These are phyloP conservation scores for Phytophthora litchii DNA, from an alignment of 352 stramenopile species.

Conservation along the genomic window DNA sequence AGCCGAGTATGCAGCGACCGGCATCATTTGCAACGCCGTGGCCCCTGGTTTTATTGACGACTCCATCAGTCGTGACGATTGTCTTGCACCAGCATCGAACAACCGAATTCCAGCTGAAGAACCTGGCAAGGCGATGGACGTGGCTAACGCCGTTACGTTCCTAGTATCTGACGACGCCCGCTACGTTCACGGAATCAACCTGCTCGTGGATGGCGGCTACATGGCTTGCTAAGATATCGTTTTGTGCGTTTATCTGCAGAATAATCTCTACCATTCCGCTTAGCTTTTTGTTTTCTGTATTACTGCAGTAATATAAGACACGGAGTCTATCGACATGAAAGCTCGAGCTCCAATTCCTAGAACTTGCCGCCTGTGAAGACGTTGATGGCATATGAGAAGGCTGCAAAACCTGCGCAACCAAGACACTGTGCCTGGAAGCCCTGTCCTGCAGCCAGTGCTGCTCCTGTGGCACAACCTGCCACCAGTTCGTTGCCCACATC, in stretches of 20 bases:
- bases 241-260: background rate
- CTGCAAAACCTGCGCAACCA: constrained; percentile 93
- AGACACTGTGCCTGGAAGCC: constrained; percentile 93
- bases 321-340: constrained; percentile 23
- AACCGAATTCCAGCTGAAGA: constrained; percentile 64
- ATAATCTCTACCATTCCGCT: background rate
- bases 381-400: constrained; percentile 92
- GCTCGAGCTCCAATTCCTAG: constrained; percentile 33
- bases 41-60: constrained; percentile 69
- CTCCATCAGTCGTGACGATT: constrained; percentile 62
- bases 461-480: constrained; percentile 95
- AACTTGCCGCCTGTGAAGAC: constrained; percentile 84
- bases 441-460: constrained; percentile 92
- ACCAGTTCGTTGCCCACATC: constrained; percentile 95
- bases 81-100: constrained; percentile 44
- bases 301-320: no score
- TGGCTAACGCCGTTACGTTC: constrained; percentile 74
- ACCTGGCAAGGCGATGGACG: constrained; percentile 63
- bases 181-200: constrained; percentile 67
- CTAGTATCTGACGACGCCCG: constrained; percentile 66
- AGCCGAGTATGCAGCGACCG: constrained; percentile 60
- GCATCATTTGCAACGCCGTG: constrained; percentile 68
- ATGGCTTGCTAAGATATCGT: constrained; percentile 50
- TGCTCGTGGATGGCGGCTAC: constrained; percentile 64
- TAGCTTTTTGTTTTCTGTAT: constrained; percentile 25